phyloP scores from a whole-genome alignment of 805 yeast genomes.

The Candida endomychidarum region DNA sequence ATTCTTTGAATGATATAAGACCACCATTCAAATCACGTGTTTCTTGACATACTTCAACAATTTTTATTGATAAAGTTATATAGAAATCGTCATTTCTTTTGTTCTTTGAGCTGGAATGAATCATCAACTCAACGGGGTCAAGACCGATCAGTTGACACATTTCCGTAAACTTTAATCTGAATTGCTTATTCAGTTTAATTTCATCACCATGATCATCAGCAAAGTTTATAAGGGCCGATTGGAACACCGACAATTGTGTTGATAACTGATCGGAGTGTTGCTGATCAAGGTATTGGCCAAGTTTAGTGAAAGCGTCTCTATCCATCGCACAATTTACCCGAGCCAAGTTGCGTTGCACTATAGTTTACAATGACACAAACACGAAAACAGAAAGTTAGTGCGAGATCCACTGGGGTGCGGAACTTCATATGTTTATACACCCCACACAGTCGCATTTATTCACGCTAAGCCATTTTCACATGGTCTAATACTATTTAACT shows the following conservation, averaged over 20 bases:
- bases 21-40: conserved; percentile 83
- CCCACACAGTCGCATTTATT: conserved; percentile 1
- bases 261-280: conserved; percentile 60
- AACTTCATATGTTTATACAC: too few species aligned
- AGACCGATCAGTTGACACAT: conserved; percentile 81
- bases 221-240: conserved; percentile 71
- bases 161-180: conserved; percentile 68
- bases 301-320: conserved; percentile 41
- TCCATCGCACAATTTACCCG: conserved; percentile 8
- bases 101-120: conserved; percentile 28
- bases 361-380: too few species aligned
- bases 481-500: too few species aligned
- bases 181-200: conserved; percentile 59
- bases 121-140: conserved; percentile 61
- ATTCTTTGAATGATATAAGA: conserved; percentile 56
- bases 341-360: too few species aligned
- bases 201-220: conserved; percentile 71
- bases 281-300: conserved; percentile 52
- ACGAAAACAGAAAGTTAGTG: too few species aligned
- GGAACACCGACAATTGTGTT: conserved; percentile 75
- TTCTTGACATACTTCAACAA: conserved; percentile 72
- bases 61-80: conserved; percentile 66
- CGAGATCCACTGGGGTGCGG: too few species aligned
- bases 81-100: conserved; percentile 50
- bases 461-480: background rate